These are phyloP conservation scores for Scheffersomyces stipitis DNA, from an alignment of 805 yeast species.

Conservation along the genomic window DNA sequence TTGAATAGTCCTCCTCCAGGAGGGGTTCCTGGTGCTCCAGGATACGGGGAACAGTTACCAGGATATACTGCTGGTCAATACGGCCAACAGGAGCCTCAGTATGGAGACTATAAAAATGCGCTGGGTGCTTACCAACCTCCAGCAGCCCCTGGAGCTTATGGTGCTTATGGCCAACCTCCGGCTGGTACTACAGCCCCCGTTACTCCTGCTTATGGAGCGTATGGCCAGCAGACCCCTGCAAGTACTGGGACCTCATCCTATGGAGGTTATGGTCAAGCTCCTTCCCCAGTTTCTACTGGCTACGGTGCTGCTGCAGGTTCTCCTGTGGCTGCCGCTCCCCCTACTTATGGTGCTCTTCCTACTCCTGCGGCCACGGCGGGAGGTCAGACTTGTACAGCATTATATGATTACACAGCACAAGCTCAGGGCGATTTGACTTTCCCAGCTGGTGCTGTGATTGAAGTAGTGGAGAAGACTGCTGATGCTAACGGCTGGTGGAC, in stretches of 20 bases:
- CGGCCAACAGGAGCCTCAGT: constrained; percentile 17
- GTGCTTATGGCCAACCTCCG: constrained; percentile 4
- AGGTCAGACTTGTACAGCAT: constrained; percentile 74
- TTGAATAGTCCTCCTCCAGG: constrained; percentile 26
- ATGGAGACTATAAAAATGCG: constrained; percentile 22
- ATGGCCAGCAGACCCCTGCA: constrained; percentile 5
- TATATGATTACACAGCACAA: constrained; percentile 90
- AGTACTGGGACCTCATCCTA: constrained; percentile 2
- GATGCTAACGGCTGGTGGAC: constrained; percentile 99
- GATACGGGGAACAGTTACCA: constrained; percentile 17
- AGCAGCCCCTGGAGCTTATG: constrained; percentile 7
- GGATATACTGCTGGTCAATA: constrained; percentile 12
- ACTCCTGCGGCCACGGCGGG: constrained; percentile 37
- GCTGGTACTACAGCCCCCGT: constrained; percentile 9
- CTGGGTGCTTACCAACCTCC: constrained; percentile 10
- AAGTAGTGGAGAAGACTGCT: constrained; percentile 74
- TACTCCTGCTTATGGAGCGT: constrained; percentile 14
- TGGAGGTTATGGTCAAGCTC: constrained; percentile 1
- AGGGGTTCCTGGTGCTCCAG: constrained; percentile 23
- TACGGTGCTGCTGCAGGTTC: constrained; percentile 14
- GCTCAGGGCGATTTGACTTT: constrained; percentile 89
- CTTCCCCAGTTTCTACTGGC: constrained; percentile 8
- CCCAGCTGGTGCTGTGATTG: constrained; percentile 84
- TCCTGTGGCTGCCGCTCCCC: constrained; percentile 23
- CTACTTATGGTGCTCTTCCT: constrained; percentile 16